Percentiles rank a stretch among this genome's conserved stretches.
These are phyloP conservation scores for Hymenotorrendiella dingleyae DNA, from an alignment of 2,329 filamentous ascomycete species.

Conservation along the genomic window DNA sequence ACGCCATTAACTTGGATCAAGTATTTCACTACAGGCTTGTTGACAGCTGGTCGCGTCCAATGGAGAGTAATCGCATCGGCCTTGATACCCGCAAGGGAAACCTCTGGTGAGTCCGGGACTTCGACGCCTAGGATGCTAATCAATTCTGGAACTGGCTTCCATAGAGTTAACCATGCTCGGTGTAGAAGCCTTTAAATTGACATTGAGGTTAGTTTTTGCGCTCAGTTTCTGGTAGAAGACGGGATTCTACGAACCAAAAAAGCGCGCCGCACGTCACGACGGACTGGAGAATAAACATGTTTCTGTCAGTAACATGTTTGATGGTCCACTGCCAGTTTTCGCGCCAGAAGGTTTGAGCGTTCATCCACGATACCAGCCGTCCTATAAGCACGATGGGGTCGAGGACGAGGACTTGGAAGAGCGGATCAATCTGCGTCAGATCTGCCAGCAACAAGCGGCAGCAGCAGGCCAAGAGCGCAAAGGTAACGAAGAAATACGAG, in stretches of 20 bases:
- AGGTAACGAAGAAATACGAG: too few species aligned
- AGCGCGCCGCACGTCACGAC: conserved; percentile 29
- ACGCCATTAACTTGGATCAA: conserved; percentile 91
- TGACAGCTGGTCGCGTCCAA: conserved; percentile 70
- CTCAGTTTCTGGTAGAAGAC: background rate
- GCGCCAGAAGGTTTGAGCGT: conserved; percentile 28
- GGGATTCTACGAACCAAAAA: conserved; percentile 24
- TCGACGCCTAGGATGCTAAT: conserved; percentile 90
- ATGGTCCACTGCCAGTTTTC: conserved; percentile 29
- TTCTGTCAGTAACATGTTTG: conserved; percentile 28
- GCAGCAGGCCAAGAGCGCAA: too few species aligned
- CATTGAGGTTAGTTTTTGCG: conserved; percentile 12
- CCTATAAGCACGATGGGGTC: too few species aligned
- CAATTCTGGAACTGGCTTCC: conserved; percentile 85
- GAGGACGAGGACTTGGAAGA: too few species aligned
- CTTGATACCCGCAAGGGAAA: conserved; percentile 85
- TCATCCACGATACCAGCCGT: conserved; percentile 32
- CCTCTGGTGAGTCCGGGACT: conserved; percentile 81
- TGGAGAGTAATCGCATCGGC: conserved; percentile 82
- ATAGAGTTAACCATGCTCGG: conserved; percentile 80
- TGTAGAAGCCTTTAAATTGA: conserved; percentile 62
- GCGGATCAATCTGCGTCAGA: too few species aligned
- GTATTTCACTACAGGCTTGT: conserved; percentile 68
- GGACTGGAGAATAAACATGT: conserved; percentile 31
- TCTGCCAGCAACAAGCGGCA: too few species aligned